Evolutionary conservation across 805 yeast species (phyloP), one percentile per base, ranked within the genome.

Genomic region (Isabelozyma pseudorhagii): DNA sequence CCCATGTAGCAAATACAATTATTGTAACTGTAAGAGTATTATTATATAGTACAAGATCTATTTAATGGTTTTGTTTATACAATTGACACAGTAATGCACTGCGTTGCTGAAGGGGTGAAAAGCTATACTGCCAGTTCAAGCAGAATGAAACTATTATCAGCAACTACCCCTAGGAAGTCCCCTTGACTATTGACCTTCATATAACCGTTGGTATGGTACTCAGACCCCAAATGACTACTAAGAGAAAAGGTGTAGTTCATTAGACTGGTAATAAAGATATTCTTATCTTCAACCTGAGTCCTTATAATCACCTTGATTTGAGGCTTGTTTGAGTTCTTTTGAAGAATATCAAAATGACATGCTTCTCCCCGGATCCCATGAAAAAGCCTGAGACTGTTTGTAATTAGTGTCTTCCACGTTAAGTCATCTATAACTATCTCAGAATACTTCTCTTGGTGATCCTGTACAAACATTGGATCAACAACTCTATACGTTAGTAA

Each of bases 281-380:
- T 63, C 45, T 48, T 50, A 50, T 74, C 78, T 15, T 61, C 63
- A 1, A 47, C 41, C 46, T 67, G 63, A 27, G 69, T 56, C 50
- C 69, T 58, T n/a, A 73, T 46, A 8, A 64, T 48, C 47, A 62
- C 55, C 42, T 49, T 47, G 2, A 46, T 42, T 9, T 17, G 25
- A 8, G 61, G 61, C 11, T 48, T 52, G 4, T 42, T 42, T 9
- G 53, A 48, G 36, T 46, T 52, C 10, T 50, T 46, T 14, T 56
- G 53, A 14, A 68, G 53, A 4, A 71, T 46, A 44, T 68, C 72
- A 51, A 58, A 67, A 46, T 59, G 67, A 8, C 63, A 36, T 0
- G 74, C 58, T 49, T 67, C 68, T 4, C 76, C 76, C 14, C 65
- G 53, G 10, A 71, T 46, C 1, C 76, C 76, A 47, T 71, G 61